Evolutionary conservation across 78 protist species (phyloP).

Genomic region (Dictyostelium citrinum): DNA sequence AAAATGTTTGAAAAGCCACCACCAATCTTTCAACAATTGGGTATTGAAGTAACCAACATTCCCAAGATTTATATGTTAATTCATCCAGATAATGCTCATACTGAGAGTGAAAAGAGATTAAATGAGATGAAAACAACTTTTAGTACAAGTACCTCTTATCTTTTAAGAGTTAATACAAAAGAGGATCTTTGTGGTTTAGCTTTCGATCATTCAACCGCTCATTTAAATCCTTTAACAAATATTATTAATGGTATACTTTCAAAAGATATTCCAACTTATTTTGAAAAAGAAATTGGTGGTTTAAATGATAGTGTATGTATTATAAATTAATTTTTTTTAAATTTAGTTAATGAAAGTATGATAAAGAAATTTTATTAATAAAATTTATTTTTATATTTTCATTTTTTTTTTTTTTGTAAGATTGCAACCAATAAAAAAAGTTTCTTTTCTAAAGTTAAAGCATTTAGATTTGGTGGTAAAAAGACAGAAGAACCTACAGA

Average conservation of each 20-base stretch:
- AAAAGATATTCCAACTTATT: slow-evolving; percentile 62
- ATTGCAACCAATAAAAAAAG: slow-evolving; percentile 64
- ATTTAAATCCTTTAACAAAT: not conserved
- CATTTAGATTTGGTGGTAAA: slow-evolving; percentile 64
- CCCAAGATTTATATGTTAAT: slow-evolving; percentile 44
- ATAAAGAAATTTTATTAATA: not conserved
- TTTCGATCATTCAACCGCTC: slow-evolving; percentile 39
- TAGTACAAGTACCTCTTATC: not conserved
- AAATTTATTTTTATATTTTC: not conserved
- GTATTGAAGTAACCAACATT: slow-evolving; percentile 29
- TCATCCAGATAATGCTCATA: slow-evolving; percentile 52
- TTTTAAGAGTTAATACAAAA: slow-evolving; percentile 26
- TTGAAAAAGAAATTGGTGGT: slow-evolving; percentile 41
- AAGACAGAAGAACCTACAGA: slow-evolving; percentile 36
- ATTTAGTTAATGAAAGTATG: too few species aligned
- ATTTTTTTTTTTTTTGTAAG: not conserved
- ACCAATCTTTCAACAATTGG: slow-evolving; percentile 31
- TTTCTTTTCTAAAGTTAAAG: slow-evolving; percentile 63
- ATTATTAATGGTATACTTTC: slow-evolving; percentile 27
- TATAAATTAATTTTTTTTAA: not conserved
- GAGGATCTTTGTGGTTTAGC: slow-evolving; percentile 74
- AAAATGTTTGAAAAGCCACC: slow-evolving; percentile 79
- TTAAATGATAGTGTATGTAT: slow-evolving; percentile 48
- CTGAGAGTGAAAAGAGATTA: slow-evolving; percentile 43
- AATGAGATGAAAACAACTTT: slow-evolving; percentile 65